Base-by-base conservation (phyloP, 345 rosid species). In the Eucalyptus microcorys region DNA sequence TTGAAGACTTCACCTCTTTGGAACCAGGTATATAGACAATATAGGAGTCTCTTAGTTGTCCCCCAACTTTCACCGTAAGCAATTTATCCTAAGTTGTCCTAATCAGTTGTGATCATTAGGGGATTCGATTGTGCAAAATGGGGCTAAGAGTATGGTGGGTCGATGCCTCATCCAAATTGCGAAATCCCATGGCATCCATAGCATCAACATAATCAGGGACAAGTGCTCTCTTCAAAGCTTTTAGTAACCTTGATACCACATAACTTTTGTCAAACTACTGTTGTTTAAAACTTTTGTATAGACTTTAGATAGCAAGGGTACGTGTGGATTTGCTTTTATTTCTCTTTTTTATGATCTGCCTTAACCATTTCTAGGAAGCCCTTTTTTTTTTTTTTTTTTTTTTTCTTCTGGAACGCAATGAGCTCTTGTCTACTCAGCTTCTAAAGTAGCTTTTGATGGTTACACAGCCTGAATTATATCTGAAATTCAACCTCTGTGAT, bases 141-240 rank as follows among this genome's bases (percentile, higher is more conserved):
- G 99, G 50, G 96, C 98, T 88, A 95, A 98, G 40, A 96, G 97
- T 92, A 95, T 95, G 12, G 99, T 96, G 57, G 98, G 99, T 86
- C 99, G 95, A 90, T 97, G 99, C 91, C 90, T 95, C 53, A 94
- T 96, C 89, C 99, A 96, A 93, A 93, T 97, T 90, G 99, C 99
- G 11, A 90, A 88, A 89, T 91, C 91, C 43, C 96, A 93, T 71
- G 94, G 98, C 88, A 94, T 97, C 89, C 94, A 92, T 89, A 97
- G 93, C 90, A 90, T 96, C 89, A 96, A 96, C 55, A 86, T 96
- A 83, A 95, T 97, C 85, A 94, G 98, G 94, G 99, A 97, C 90
- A 96, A 98, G 98, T 97, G 88, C 53, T 42, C 17, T 79, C 19
- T 80, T 24, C 22, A 26, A 40, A 45, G 15, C 57, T 87, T 89